phyloP scores from a whole-genome alignment of 2,329 filamentous ascomycete species.

The Arthroderma sp. region DNA sequence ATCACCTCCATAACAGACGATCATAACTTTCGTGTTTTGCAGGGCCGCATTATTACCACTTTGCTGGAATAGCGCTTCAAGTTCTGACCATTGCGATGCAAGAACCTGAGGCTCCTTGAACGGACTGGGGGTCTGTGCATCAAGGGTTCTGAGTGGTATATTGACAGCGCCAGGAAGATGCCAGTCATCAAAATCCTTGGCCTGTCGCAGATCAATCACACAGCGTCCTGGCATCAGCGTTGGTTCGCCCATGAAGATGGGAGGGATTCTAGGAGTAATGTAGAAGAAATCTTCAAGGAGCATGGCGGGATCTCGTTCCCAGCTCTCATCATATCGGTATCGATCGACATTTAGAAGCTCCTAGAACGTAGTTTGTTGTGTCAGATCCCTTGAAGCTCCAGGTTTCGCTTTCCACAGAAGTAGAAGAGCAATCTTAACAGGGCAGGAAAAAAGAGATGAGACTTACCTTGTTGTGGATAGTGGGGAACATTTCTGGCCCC shows the following conservation, averaged over 20 bases:
- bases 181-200: conserved; percentile 30
- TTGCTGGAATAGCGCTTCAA: conserved; percentile 33
- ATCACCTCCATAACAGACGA: conserved; percentile 44
- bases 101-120: conserved; percentile 35
- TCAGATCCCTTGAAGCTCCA: no score
- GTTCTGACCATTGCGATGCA: conserved; percentile 34
- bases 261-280: no score
- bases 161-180: conserved; percentile 35
- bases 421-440: neutral
- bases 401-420: no score
- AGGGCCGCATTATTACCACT: neutral
- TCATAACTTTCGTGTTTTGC: conserved; percentile 14
- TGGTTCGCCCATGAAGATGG: no score
- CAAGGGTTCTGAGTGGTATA: conserved; percentile 28
- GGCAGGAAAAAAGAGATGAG: neutral
- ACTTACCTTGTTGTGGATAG: conserved; percentile 35
- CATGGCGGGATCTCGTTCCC: conserved; percentile 27
- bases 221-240: conserved; percentile 13
- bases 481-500: conserved; percentile 34
- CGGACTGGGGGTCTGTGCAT: conserved; percentile 26
- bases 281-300: conserved; percentile 25
- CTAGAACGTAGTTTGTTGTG: conserved; percentile 15
- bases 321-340: conserved; percentile 43
- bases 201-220: conserved; percentile 35
- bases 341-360: conserved; percentile 37